Percentiles rank a stretch among this genome's conserved stretches.
phyloP scores from a whole-genome alignment of 176 grass and related monocot genomes.

The Avena eriantha region DNA sequence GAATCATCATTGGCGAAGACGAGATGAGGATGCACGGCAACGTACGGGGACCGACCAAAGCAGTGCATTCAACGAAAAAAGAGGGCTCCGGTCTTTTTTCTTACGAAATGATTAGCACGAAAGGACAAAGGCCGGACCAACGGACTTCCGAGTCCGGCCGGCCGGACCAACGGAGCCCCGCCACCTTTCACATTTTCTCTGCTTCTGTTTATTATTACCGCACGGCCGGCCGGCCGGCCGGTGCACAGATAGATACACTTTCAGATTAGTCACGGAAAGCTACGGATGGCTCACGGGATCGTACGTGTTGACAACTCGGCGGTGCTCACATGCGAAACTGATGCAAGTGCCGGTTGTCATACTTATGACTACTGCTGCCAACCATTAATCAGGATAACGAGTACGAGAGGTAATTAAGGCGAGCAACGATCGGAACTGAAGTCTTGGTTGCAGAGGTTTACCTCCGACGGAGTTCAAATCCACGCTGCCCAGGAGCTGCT shows the following conservation, averaged over 20 bases:
- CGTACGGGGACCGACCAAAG: not conserved
- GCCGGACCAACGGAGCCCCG: conserved; percentile 7
- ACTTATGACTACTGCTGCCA: conserved; percentile 1
- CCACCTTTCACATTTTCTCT: not conserved
- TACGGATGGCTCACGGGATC: conserved; percentile 37
- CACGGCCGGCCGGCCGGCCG: conserved; percentile 3
- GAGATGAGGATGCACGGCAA: not conserved
- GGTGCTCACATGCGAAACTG: conserved; percentile 49
- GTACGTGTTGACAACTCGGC: conserved; percentile 17
- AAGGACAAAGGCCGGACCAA: conserved; percentile 7
- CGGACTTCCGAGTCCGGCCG: not conserved
- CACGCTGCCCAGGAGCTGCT: conserved; percentile 88
- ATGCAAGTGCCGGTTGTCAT: conserved; percentile 41
- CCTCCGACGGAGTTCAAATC: conserved; percentile 98
- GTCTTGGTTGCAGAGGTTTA: conserved; percentile 29
- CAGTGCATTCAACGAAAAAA: not conserved
- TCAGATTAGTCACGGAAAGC: conserved; percentile 17
- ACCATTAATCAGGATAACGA: conserved; percentile 31
- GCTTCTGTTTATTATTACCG: not conserved
- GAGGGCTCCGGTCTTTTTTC: not conserved
- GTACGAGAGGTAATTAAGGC: not conserved
- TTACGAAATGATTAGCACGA: not conserved
- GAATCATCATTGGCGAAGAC: not conserved
- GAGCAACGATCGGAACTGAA: not conserved
- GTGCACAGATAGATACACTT: not conserved